A percentile compares a stretch with the other conserved stretches of the same genome.
Conservation (phyloP, 116 monocot genomes). For the Zostera marina region DNA sequence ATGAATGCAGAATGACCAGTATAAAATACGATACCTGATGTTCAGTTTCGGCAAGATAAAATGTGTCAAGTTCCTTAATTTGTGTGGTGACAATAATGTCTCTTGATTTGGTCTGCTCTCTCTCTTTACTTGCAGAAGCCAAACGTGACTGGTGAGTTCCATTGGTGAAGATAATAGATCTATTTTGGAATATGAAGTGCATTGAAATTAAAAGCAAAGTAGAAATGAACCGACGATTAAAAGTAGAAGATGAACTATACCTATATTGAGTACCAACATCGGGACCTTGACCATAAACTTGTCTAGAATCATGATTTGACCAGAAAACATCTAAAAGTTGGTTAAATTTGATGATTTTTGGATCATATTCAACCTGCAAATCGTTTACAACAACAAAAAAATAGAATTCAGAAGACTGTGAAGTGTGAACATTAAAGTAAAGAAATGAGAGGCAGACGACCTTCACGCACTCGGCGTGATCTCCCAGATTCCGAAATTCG, state of each 20-base stretch:
- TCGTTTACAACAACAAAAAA: background rate
- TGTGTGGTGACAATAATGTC: constrained; percentile 67
- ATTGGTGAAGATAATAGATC: constrained; percentile 89
- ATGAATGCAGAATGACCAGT: background rate
- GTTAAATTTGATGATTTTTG: constrained; percentile 54
- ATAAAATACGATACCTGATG: constrained; percentile 47
- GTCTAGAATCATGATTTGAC: constrained; percentile 80
- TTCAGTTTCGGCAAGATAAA: constrained; percentile 85
- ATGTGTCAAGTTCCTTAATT: constrained; percentile 51
- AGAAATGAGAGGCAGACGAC: constrained; percentile 3
- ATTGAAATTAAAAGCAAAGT: background rate
- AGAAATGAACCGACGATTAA: background rate
- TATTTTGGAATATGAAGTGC: constrained; percentile 1
- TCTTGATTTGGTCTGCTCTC: constrained; percentile 58
- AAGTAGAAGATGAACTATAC: constrained; percentile 15
- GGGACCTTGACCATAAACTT: constrained; percentile 91
- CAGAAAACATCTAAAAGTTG: constrained; percentile 85
- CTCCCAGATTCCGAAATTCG: constrained; percentile 46
- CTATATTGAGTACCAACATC: constrained; percentile 89
- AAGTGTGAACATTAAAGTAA: background rate
- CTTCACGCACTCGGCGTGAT: constrained; percentile 90
- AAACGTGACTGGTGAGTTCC: constrained; percentile 55
- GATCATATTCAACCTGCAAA: constrained; percentile 78
- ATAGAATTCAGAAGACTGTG: background rate
- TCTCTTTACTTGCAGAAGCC: constrained; percentile 79